These are phyloP conservation scores for Elsinoe perseae DNA, from an alignment of 2,329 filamentous ascomycete species.

Conservation along the genomic window DNA sequence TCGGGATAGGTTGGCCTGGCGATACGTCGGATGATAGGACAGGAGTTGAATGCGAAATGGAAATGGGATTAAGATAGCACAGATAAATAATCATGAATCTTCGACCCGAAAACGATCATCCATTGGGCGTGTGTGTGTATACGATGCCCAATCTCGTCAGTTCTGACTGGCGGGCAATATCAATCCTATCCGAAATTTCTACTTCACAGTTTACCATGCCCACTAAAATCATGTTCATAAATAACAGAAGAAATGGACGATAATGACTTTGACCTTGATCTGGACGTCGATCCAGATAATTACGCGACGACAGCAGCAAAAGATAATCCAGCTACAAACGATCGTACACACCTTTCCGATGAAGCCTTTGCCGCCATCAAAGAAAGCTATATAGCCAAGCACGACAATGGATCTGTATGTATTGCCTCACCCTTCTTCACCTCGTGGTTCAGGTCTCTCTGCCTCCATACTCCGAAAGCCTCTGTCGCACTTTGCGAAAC, in stretches of 20 bases:
- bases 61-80: slow-evolving; percentile 8
- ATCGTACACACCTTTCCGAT: slow-evolving; percentile 29
- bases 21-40: not conserved
- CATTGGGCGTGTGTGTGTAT: not conserved
- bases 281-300: slow-evolving; percentile 28
- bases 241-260: not conserved
- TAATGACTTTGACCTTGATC: slow-evolving; percentile 24
- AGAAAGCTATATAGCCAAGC: slow-evolving; percentile 26
- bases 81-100: slow-evolving; percentile 6
- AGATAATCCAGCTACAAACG: slow-evolving; percentile 21
- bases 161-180: too few species aligned
- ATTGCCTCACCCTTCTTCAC: not conserved
- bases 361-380: slow-evolving; percentile 27
- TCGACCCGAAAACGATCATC: not conserved
- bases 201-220: not conserved
- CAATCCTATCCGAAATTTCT: not conserved
- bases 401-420: slow-evolving; percentile 25
- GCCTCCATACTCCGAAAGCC: too few species aligned
- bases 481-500: too few species aligned
- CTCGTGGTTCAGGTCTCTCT: not conserved
- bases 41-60: slow-evolving; percentile 10
- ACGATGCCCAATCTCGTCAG: too few species aligned
- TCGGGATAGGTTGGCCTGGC: slow-evolving; percentile 4
- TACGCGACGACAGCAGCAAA: slow-evolving; percentile 27
- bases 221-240: not conserved